Percentiles rank a stretch among this genome's conserved stretches.
phyloP scores from a whole-genome alignment of 805 yeast species.

The Metschnikowia gruessii region DNA sequence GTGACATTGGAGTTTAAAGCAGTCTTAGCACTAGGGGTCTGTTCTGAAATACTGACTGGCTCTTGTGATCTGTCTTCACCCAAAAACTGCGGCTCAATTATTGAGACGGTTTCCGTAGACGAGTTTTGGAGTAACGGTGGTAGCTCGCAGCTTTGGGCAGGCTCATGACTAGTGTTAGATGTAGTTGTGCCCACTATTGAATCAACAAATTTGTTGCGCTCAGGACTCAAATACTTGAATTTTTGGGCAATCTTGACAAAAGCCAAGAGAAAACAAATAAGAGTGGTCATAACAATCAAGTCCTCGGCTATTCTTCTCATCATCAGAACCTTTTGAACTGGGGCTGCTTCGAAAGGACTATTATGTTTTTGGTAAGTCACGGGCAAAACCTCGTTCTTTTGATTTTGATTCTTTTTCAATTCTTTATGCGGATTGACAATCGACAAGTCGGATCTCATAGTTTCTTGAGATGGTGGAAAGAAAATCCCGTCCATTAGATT shows the following conservation, averaged over 20 bases:
- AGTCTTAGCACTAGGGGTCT: neutral
- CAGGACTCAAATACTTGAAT: constrained; percentile 9
- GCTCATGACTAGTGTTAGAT: neutral
- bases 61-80: neutral
- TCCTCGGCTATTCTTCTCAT: constrained; percentile 45
- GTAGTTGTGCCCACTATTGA: neutral
- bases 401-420: constrained; percentile 5
- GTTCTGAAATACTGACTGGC: neutral
- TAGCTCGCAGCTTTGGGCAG: neutral
- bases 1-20: neutral
- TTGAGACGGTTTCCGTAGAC: constrained; percentile 4
- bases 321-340: constrained; percentile 17
- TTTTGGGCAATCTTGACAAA: constrained; percentile 27
- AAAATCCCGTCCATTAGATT: constrained; percentile 37
- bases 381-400: constrained; percentile 9
- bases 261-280: constrained; percentile 34
- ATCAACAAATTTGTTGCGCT: neutral
- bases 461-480: constrained; percentile 23
- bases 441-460: constrained; percentile 3
- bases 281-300: constrained; percentile 42
- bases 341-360: neutral
- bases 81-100: neutral
- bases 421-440: constrained; percentile 8
- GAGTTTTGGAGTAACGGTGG: neutral
- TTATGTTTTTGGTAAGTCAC: constrained; percentile 5